These are phyloP conservation scores for Annulohypoxylon maeteangense DNA, from an alignment of 495 filamentous ascomycete genomes.

Conservation along the genomic window DNA sequence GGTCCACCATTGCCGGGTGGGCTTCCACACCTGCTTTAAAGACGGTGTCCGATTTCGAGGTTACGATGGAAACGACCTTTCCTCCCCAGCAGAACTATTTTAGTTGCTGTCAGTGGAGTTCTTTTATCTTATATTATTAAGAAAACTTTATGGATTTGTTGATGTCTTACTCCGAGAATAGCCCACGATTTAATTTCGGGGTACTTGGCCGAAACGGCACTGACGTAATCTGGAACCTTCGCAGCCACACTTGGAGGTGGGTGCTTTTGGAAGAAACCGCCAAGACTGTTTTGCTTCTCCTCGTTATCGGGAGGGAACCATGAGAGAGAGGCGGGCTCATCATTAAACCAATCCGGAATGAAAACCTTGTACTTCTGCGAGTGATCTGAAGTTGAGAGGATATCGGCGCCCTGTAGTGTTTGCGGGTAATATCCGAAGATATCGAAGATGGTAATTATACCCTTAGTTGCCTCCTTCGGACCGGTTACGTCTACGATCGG, in stretches of 20 bases:
- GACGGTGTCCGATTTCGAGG: slow-evolving; percentile 66
- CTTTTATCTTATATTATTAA: neutral
- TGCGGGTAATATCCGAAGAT: slow-evolving; percentile 80
- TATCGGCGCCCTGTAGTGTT: slow-evolving; percentile 76
- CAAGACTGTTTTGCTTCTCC: slow-evolving; percentile 81
- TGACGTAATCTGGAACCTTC: slow-evolving; percentile 71
- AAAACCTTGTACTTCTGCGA: slow-evolving; percentile 70
- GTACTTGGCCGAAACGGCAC: slow-evolving; percentile 64
- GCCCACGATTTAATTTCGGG: slow-evolving; percentile 78
- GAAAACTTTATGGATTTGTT: too few species aligned
- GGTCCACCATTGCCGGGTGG: slow-evolving; percentile 91
- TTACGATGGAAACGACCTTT: slow-evolving; percentile 70
- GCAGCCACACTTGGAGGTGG: slow-evolving; percentile 70
- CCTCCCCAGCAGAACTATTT: slow-evolving; percentile 88
- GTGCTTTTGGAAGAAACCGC: slow-evolving; percentile 78
- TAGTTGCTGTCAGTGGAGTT: neutral
- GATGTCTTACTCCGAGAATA: slow-evolving; percentile 71
- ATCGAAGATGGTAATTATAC: slow-evolving; percentile 72
- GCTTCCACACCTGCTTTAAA: slow-evolving; percentile 77
- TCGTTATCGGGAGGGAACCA: slow-evolving; percentile 81
- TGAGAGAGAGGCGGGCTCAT: slow-evolving; percentile 63
- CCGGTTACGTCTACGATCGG: slow-evolving; percentile 67
- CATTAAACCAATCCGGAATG: slow-evolving; percentile 77
- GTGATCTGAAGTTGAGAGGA: slow-evolving; percentile 67
- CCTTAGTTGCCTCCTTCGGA: slow-evolving; percentile 65